These are phyloP conservation scores for Eleusine coracana DNA, from an alignment of 176 grass and related monocot species.

Conservation along the genomic window DNA sequence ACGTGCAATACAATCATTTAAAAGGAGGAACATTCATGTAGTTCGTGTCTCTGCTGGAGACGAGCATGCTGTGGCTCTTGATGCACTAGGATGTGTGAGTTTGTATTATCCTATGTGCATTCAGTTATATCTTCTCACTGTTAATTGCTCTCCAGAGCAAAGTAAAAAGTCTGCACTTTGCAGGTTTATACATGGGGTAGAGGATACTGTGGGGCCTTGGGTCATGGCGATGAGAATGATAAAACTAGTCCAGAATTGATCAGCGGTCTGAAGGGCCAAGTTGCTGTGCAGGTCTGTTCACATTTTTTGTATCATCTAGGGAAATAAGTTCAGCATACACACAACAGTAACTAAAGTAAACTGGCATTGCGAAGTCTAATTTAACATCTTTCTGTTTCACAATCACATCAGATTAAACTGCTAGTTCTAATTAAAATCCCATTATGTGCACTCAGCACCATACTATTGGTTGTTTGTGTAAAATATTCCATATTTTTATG, in stretches of 20 bases:
- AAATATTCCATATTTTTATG: conserved; percentile 18
- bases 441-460: neutral
- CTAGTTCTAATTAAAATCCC: conserved; percentile 4
- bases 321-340: neutral
- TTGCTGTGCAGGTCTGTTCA: conserved; percentile 85
- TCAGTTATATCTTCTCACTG: conserved; percentile 20
- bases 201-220: conserved; percentile 98
- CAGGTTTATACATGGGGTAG: conserved; percentile 99
- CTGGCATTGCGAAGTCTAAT: neutral
- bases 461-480: neutral
- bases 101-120: conserved; percentile 1
- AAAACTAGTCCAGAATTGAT: conserved; percentile 89
- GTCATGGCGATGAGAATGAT: conserved; percentile 98
- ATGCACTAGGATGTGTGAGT: conserved; percentile 83
- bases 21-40: conserved; percentile 84
- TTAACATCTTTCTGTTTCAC: conserved; percentile 10
- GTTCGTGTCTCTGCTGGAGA: conserved; percentile 96
- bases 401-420: neutral
- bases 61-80: conserved; percentile 97
- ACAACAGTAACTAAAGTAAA: neutral
- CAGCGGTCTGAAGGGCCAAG: conserved; percentile 68
- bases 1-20: conserved; percentile 81
- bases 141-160: conserved; percentile 8
- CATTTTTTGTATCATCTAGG: conserved; percentile 3
- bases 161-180: conserved; percentile 39